Evolutionary conservation across 805 yeast genomes (phyloP).

Genomic region (Saccharomyces paradoxus): DNA sequence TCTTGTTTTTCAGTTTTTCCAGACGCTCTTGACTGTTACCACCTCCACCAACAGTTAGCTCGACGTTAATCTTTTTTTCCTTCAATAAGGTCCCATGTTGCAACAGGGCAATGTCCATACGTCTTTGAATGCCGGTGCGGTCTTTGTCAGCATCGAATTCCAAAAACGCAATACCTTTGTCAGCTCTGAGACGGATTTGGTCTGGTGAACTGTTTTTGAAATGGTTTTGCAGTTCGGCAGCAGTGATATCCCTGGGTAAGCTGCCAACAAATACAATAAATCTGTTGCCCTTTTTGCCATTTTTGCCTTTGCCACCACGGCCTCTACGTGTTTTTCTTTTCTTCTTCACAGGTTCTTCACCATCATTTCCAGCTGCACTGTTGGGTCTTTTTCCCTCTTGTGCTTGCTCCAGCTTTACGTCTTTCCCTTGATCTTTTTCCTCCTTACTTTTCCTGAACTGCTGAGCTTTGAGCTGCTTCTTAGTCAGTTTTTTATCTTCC

Average conservation of each 20-base stretch:
- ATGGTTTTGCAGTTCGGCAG: constrained; percentile 56
- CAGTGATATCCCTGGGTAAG: constrained; percentile 63
- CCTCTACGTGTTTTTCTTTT: constrained; percentile 50
- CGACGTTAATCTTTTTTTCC: constrained; percentile 82
- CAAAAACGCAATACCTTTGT: constrained; percentile 85
- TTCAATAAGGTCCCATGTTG: constrained; percentile 70
- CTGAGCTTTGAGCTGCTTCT: constrained; percentile 31
- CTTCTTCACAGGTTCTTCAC: constrained; percentile 40
- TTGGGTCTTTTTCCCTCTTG: constrained; percentile 21
- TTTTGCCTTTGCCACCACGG: constrained; percentile 69
- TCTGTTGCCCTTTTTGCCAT: constrained; percentile 51
- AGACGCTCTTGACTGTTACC: constrained; percentile 69
- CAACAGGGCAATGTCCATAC: constrained; percentile 76
- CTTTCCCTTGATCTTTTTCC: constrained; percentile 20
- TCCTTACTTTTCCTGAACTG: constrained; percentile 30
- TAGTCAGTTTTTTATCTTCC: constrained; percentile 29
- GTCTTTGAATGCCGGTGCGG: constrained; percentile 53
- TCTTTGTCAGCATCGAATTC: constrained; percentile 56
- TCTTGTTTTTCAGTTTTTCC: constrained; percentile 70
- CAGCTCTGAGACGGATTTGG: constrained; percentile 66
- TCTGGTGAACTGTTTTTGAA: constrained; percentile 70
- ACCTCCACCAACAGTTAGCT: constrained; percentile 96
- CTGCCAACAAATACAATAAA: constrained; percentile 87
- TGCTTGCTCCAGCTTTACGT: constrained; percentile 15
- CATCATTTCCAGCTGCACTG: constrained; percentile 14